A percentile compares a stretch with the other conserved stretches of the same genome.
These are phyloP conservation scores for Camellia japonica DNA, from an alignment of 148 eudicot genomes.

Conservation along the genomic window DNA sequence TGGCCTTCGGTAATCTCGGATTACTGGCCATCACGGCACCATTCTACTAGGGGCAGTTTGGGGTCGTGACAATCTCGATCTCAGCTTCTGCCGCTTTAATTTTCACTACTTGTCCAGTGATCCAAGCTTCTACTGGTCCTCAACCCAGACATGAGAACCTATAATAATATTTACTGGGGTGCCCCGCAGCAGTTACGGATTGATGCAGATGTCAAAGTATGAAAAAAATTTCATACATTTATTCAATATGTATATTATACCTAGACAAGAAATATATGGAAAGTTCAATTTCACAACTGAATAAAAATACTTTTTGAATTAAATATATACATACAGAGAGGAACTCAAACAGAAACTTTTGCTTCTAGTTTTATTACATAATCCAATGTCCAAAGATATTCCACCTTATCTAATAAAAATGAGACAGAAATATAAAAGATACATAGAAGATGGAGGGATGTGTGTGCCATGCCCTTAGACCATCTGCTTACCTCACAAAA, in stretches of 20 bases:
- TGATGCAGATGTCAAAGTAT: background rate
- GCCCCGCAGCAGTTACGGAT: constrained; percentile 47
- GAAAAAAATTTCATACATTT: no score
- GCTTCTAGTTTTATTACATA: background rate
- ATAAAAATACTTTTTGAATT: background rate
- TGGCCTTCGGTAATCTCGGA: no score
- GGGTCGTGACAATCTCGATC: constrained; percentile 51
- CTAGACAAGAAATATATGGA: background rate
- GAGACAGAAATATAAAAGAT: background rate
- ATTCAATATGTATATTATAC: no score
- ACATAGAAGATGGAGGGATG: background rate
- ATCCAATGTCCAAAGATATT: background rate
- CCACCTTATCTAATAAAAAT: background rate
- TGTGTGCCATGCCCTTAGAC: background rate
- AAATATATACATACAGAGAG: background rate
- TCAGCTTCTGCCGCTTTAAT: constrained; percentile 49
- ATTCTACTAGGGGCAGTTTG: no score
- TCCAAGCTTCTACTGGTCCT: constrained; percentile 72
- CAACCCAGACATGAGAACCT: constrained; percentile 92
- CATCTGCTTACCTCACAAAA: background rate
- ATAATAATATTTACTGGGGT: constrained; percentile 76
- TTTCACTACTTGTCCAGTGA: constrained; percentile 44
- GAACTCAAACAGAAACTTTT: background rate
- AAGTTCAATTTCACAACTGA: background rate
- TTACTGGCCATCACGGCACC: no score